Evolutionary conservation across 441 rosid genomes (phyloP), one percentile per base, ranked within the genome.

Genomic region (Pelargonium cotyledonis): DNA sequence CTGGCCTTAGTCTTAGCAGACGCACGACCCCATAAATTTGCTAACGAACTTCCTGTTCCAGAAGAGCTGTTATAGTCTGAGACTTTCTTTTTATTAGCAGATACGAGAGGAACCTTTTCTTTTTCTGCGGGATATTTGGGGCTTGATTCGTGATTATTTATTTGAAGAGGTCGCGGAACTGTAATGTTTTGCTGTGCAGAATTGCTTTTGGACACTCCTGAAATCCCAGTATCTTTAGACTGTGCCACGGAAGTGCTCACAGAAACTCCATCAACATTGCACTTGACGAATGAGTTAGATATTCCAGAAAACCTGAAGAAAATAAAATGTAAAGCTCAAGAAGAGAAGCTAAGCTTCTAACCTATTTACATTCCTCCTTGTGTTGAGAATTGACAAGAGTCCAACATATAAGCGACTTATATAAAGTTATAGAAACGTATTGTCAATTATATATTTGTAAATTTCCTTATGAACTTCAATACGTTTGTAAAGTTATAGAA

Each of bases 21-120:
- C 63, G 94, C 95, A 78, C 79, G 87, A 23, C 82, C 85, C 99
- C 95, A 94, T 65, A 91, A 75, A 76, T 81, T 88, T 72, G 85
- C 81, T 46, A 91, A 76, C 16, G 85, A 86, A 74, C 87, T 86
- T 69, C 84, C 88, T 65, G 73, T 72, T 68, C 78, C 85, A 53
- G 79, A 53, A 63, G 84, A 63, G 70, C 72, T 82, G 76, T 86
- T 89, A 66, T 70, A 71, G 8, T 72, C 66, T 65, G 80, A 85
- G 44, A 81, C 86, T 55, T 76, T 84, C 78, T 75, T 85, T 65
- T 71, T 82, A 81, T 57, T 63, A 71, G 72, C 70, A 35, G 81
- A 73, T 26, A 75, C 63, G 19, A 68, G 63, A 75, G 77, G 64
- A 62, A 72, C 65, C 66, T 86, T 88, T 73, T 81, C 88, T 74